A percentile compares a stretch with the other conserved stretches of the same genome.
Evolutionary conservation across 139 green algal genomes (phyloP).

Genomic region (Micractinium sp.): DNA sequence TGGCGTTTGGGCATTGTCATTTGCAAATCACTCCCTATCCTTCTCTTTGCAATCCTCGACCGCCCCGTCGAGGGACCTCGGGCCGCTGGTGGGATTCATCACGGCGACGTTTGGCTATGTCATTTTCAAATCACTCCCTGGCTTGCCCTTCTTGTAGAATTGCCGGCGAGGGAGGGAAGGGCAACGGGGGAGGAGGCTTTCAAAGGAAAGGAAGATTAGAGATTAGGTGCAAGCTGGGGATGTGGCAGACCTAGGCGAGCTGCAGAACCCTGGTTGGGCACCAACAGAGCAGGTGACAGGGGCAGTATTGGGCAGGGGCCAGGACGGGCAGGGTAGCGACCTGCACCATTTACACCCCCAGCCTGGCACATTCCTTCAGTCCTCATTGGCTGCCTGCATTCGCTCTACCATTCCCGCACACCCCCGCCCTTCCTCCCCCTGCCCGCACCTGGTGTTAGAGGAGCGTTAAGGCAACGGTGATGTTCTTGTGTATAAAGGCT

Average conservation of each 20-base stretch:
- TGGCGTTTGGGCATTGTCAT: too few relatives aligned
- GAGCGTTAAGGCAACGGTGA: slow-evolving; percentile 88
- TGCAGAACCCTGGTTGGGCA: background rate
- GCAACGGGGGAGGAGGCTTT: background rate
- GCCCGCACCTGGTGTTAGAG: slow-evolving; percentile 72
- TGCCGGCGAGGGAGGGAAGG: background rate
- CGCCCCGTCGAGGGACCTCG: slow-evolving; percentile 44
- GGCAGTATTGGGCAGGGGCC: background rate
- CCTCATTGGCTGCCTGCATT: too few relatives aligned
- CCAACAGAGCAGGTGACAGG: background rate
- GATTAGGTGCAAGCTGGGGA: too few relatives aligned
- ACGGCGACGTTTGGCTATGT: too few relatives aligned
- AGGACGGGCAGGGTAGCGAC: background rate
- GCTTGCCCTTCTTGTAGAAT: slow-evolving; percentile 42
- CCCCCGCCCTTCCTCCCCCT: background rate
- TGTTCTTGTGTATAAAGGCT: slow-evolving; percentile 99
- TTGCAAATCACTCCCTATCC: too few relatives aligned
- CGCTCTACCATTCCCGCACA: too few relatives aligned
- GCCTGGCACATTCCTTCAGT: too few relatives aligned
- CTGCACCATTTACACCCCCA: too few relatives aligned
- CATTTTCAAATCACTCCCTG: too few relatives aligned
- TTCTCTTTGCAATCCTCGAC: too few relatives aligned
- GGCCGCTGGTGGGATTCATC: too few relatives aligned
- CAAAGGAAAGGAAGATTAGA: background rate
- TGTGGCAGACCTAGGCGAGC: background rate